Evolutionary conservation across 2,329 filamentous ascomycete genomes (phyloP), one percentile per base, ranked within the genome.

Genomic region (Alternaria ventricosa): DNA sequence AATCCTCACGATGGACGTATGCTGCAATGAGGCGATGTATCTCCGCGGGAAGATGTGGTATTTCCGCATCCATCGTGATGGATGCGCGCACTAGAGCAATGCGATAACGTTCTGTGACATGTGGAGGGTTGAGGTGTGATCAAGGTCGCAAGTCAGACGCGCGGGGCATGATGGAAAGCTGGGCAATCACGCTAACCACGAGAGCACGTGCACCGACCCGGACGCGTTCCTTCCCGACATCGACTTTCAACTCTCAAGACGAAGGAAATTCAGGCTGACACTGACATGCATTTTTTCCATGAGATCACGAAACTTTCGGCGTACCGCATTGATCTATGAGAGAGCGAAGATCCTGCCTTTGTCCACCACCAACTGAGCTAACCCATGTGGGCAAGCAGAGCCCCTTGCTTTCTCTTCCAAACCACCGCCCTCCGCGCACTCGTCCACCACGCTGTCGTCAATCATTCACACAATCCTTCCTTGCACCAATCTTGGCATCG

Each of bases 21-120:
- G 60, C 50, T 43, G 60, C 57, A 8, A 71, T 57, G 10, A 59
- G 45, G 13, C 50, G 46, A 28, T 69, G 59, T 4, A 72, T 20
- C 43, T 71, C 68, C 12, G 55, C 63, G 10, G 68, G 68, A 25
- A 71, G 53, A 13, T 64, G 64, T 9, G 58, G n/a, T n/a, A n/a
- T n/a, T n/a, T n/a, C n/a, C n/a, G n/a, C n/a, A n/a, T n/a, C n/a
- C n/a, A n/a, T n/a, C n/a, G n/a, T n/a, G n/a, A n/a, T n/a, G n/a
- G n/a, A n/a, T n/a, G n/a, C n/a, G n/a, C n/a, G n/a, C n/a, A n/a
- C n/a, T n/a, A n/a, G n/a, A n/a, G n/a, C n/a, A n/a, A n/a, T n/a
- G n/a, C n/a, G n/a, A n/a, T n/a, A n/a, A n/a, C n/a, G n/a, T n/a
- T n/a, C n/a, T n/a, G n/a, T n/a, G n/a, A n/a, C n/a, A n/a, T n/a